Evolutionary conservation across 306 rosid species (phyloP).

Genomic region (Luffa acutangula): DNA sequence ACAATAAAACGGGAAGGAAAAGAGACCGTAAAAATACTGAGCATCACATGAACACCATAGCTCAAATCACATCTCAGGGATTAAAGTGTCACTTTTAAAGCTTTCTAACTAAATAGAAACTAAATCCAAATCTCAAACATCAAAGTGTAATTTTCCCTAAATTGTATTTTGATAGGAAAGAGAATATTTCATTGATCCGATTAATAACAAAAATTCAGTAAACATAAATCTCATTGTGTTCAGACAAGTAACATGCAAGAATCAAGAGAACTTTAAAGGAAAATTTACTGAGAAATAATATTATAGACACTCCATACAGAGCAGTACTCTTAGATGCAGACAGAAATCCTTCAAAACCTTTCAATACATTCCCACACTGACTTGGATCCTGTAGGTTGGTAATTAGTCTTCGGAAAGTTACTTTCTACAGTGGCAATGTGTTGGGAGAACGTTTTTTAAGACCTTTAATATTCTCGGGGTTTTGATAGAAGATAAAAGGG

Average conservation of each 20-base stretch:
- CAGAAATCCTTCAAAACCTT: slow-evolving; percentile 95
- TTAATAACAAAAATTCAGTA: not conserved
- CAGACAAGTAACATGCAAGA: not conserved
- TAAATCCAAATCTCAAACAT: not conserved
- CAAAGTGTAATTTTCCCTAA: not conserved
- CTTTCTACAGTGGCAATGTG: not conserved
- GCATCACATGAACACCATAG: not conserved
- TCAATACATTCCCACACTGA: slow-evolving; percentile 95
- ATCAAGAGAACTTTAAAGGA: not conserved
- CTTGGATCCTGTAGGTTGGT: slow-evolving; percentile 97
- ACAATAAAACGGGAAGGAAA: not conserved
- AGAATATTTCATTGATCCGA: not conserved
- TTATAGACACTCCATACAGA: slow-evolving; percentile 44
- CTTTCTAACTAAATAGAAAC: not conserved
- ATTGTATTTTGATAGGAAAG: not conserved
- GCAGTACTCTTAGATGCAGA: slow-evolving; percentile 94
- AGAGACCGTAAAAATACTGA: not conserved
- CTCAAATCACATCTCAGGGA: not conserved
- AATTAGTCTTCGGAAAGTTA: slow-evolving; percentile 52
- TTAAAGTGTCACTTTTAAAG: not conserved
- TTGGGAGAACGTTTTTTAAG: not conserved
- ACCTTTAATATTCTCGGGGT: not conserved
- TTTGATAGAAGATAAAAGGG: not conserved
- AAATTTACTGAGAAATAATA: slow-evolving; percentile 4
- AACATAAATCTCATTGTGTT: not conserved